These are phyloP conservation scores for Filosporella fistucella DNA, from an alignment of 495 filamentous ascomycete species.

Conservation along the genomic window DNA sequence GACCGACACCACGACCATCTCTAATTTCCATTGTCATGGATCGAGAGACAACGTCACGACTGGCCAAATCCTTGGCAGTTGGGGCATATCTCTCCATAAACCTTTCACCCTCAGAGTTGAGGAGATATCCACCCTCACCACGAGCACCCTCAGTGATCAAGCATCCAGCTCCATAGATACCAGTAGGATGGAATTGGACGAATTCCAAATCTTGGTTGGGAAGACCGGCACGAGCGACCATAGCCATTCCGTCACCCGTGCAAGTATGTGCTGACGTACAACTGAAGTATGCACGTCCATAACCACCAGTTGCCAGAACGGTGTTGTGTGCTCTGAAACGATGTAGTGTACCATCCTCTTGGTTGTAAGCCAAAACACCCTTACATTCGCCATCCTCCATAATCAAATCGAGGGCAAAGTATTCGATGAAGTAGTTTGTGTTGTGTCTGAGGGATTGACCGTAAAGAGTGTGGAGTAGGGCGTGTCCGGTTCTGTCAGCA, in stretches of 20 bases:
- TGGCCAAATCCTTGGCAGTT: constrained; percentile 22
- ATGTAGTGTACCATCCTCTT: constrained; percentile 24
- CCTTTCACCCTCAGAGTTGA: constrained; percentile 21
- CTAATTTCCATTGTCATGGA: constrained; percentile 25
- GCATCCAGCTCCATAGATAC: constrained; percentile 23
- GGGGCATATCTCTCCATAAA: constrained; percentile 26
- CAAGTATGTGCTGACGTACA: constrained; percentile 21
- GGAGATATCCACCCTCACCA: constrained; percentile 22
- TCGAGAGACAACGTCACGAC: constrained; percentile 20
- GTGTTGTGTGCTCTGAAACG: constrained; percentile 24
- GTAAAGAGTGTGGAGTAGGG: constrained; percentile 24
- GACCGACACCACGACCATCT: constrained; percentile 21
- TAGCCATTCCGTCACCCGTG: constrained; percentile 24
- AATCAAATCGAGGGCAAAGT: constrained; percentile 22
- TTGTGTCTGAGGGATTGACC: constrained; percentile 22
- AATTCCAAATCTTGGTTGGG: constrained; percentile 27
- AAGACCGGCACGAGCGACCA: constrained; percentile 22
- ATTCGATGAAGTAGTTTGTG: constrained; percentile 26
- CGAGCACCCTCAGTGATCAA: constrained; percentile 23
- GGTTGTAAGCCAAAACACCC: constrained; percentile 17
- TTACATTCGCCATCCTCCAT: constrained; percentile 21
- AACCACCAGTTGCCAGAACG: constrained; percentile 21
- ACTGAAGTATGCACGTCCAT: constrained; percentile 22
- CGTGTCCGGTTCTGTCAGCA: constrained; percentile 22
- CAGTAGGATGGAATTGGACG: constrained; percentile 25